Evolutionary conservation across 1,139 yeast genomes (phyloP).

Genomic region (Pichia sp.): DNA sequence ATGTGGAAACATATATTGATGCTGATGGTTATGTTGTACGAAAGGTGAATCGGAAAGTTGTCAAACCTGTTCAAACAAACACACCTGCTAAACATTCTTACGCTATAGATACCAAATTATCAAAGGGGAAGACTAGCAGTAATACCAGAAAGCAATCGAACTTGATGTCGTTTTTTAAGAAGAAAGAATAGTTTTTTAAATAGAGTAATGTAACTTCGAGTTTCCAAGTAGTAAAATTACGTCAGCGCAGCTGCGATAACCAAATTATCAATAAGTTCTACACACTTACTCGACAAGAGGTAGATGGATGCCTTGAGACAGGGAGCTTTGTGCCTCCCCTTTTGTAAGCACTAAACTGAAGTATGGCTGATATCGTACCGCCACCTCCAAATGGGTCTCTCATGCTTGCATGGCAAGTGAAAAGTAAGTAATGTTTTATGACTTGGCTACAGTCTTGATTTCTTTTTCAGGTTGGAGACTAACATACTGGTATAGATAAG

Average conservation of each 20-base stretch:
- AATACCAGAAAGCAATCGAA: constrained; percentile 29
- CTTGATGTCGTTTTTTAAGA: constrained; percentile 32
- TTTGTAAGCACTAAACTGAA: not conserved
- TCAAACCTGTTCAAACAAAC: not conserved
- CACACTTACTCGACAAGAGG: not conserved
- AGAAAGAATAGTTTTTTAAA: constrained; percentile 17
- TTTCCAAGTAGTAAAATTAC: not conserved
- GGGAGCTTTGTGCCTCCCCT: too few species aligned
- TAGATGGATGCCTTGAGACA: too few species aligned
- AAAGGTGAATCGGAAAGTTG: constrained; percentile 10
- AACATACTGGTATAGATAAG: constrained; percentile 33
- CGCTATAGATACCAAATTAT: constrained; percentile 11
- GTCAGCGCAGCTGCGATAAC: not conserved
- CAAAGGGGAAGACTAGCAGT: constrained; percentile 5
- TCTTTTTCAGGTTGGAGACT: not conserved
- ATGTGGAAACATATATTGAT: constrained; percentile 17
- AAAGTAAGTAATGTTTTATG: constrained; percentile 32
- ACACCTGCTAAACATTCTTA: constrained; percentile 5
- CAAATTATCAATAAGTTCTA: not conserved
- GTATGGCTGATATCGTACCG: constrained; percentile 16
- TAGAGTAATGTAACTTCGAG: not conserved
- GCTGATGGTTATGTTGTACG: constrained; percentile 18
- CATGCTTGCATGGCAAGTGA: constrained; percentile 70
- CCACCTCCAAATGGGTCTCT: constrained; percentile 49
- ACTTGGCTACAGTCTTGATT: not conserved